These are phyloP conservation scores for Drechslerella stenobrocha DNA, from an alignment of 2,329 filamentous ascomycete species.

Conservation along the genomic window DNA sequence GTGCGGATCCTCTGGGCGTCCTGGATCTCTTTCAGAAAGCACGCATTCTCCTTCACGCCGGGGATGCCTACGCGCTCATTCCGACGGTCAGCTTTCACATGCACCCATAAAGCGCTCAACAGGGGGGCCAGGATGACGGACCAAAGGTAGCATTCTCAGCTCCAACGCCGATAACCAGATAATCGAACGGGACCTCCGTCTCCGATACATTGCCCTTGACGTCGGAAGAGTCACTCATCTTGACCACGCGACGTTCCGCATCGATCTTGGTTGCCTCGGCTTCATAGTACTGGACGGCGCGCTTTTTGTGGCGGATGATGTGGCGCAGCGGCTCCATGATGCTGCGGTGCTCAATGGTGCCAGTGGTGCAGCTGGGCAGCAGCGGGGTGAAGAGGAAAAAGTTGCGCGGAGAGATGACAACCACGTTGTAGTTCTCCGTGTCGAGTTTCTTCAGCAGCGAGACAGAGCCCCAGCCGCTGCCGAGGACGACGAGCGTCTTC, in stretches of 20 bases:
- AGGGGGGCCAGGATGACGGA: conserved; percentile 54
- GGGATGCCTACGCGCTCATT: conserved; percentile 66
- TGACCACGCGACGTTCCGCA: conserved; percentile 82
- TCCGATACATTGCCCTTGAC: conserved; percentile 79
- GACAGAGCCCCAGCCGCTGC: conserved; percentile 95
- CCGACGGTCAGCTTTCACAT: conserved; percentile 15
- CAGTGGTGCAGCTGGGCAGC: conserved; percentile 94
- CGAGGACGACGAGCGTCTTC: conserved; percentile 95
- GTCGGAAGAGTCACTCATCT: conserved; percentile 89
- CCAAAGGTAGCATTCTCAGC: conserved; percentile 99
- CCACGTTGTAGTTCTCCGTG: conserved; percentile 97
- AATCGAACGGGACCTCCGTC: conserved; percentile 94
- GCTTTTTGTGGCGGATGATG: conserved; percentile 92
- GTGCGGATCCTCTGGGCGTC: conserved; percentile 96
- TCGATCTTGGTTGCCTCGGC: conserved; percentile 96
- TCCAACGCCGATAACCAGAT: conserved; percentile 95
- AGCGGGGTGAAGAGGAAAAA: conserved; percentile 99
- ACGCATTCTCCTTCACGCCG: conserved; percentile 90
- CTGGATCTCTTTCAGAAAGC: conserved; percentile 97
- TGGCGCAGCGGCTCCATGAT: conserved; percentile 99
- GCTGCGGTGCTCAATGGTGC: conserved; percentile 95
- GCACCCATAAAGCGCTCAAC: conserved; percentile 23
- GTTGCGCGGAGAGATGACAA: conserved; percentile 96
- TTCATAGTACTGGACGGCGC: conserved; percentile 94
- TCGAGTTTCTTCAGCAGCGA: conserved; percentile 98